These are phyloP conservation scores for Gossypium mustelinum DNA, from an alignment of 345 rosid species.

Conservation along the genomic window DNA sequence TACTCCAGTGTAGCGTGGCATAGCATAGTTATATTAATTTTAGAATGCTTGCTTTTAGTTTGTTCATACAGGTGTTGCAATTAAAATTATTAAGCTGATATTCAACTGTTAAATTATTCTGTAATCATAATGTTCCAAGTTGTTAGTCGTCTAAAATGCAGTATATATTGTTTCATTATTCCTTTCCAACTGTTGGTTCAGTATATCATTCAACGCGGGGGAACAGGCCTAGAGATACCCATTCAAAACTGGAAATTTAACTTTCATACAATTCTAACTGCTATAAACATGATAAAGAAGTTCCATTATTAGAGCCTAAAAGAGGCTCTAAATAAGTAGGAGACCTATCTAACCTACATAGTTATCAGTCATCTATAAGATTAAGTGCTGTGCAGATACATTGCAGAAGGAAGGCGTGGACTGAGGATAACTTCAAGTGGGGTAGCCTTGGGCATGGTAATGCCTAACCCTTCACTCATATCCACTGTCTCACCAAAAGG, in stretches of 20 bases:
- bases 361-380: neutral
- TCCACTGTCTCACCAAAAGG: constrained; percentile 18
- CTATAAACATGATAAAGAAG: no score
- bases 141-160: neutral
- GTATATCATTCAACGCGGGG: neutral
- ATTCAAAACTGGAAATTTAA: no score
- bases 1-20: neutral
- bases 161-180: no score
- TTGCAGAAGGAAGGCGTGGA: constrained; percentile 22
- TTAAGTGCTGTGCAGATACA: neutral
- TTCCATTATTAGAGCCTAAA: no score
- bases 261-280: no score
- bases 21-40: neutral
- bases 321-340: neutral
- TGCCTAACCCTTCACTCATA: constrained; percentile 26
- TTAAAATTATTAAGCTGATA: neutral
- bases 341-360: neutral
- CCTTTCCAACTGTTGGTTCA: neutral
- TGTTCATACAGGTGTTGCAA: neutral
- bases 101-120: neutral
- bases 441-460: constrained; percentile 27
- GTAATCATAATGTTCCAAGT: neutral
- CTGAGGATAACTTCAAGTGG: constrained; percentile 24
- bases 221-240: no score
- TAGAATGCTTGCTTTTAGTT: neutral